phyloP scores from a whole-genome alignment of 768 basidiomycete genomes.

The Calocera cornea region DNA sequence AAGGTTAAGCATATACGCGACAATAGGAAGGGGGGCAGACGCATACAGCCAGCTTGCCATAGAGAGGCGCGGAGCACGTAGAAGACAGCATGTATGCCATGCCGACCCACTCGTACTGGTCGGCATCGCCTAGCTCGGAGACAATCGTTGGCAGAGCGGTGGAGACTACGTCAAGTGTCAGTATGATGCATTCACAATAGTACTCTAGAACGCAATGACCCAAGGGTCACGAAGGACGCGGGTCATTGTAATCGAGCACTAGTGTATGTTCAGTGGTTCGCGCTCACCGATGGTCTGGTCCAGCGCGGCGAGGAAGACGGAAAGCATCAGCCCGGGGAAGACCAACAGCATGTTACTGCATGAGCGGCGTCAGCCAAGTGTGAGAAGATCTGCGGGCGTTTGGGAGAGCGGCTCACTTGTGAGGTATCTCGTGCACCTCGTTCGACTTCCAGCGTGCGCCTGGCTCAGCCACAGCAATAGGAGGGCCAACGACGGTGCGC shows the following conservation, averaged over 20 bases:
- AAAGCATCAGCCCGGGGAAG: constrained; percentile 10
- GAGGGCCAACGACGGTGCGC: no score
- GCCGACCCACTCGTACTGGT: constrained; percentile 59
- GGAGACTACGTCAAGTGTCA: constrained; percentile 29
- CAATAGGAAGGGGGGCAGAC: constrained; percentile 10
- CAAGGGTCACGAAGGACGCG: background rate
- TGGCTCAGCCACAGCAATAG: no score
- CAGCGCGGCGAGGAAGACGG: constrained; percentile 29
- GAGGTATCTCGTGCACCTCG: no score
- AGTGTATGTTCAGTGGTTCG: constrained; percentile 29
- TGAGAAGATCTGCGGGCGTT: no score
- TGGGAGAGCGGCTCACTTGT: no score
- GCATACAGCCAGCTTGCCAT: constrained; percentile 63
- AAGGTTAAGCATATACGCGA: constrained; percentile 20
- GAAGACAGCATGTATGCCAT: constrained; percentile 56
- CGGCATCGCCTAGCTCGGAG: constrained; percentile 46
- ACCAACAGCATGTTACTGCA: constrained; percentile 13
- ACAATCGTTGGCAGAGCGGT: constrained; percentile 70
- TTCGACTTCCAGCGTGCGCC: no score
- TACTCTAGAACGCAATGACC: no score
- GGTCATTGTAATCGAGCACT: constrained; percentile 25
- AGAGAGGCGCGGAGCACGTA: constrained; percentile 43
- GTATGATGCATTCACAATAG: no score
- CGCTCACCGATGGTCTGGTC: constrained; percentile 25
- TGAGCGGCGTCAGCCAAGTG: background rate